Percentiles rank a stretch among this genome's conserved stretches.
Conservation (phyloP, 2,329 filamentous ascomycete genomes). For the Fusarium nematophilum region DNA sequence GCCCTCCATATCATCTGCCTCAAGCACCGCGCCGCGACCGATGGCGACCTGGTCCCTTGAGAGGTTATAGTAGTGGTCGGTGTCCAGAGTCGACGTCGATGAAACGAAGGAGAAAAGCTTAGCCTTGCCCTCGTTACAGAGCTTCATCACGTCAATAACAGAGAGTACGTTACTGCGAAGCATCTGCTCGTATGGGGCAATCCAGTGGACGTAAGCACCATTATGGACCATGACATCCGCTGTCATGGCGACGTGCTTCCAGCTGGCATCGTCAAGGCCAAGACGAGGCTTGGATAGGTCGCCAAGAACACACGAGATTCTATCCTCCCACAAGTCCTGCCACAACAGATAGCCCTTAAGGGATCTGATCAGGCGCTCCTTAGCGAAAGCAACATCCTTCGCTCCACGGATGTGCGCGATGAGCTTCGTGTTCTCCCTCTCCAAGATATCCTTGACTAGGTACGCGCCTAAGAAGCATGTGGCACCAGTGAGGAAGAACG, state of each 20-base stretch:
- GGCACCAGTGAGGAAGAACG: too few species aligned
- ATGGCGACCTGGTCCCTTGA: conserved; percentile 59
- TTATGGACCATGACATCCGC: conserved; percentile 83
- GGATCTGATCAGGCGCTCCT: conserved; percentile 73
- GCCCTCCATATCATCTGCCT: conserved; percentile 81
- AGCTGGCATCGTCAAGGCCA: conserved; percentile 71
- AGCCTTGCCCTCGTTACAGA: conserved; percentile 77
- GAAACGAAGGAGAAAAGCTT: conserved; percentile 84
- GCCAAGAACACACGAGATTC: conserved; percentile 75
- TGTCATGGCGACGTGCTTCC: conserved; percentile 71
- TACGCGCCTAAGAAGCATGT: conserved; percentile 81
- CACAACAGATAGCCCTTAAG: conserved; percentile 82
- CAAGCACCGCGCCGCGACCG: conserved; percentile 75
- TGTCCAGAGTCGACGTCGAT: conserved; percentile 84
- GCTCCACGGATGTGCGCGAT: conserved; percentile 81
- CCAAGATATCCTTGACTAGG: conserved; percentile 78
- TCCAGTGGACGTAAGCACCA: conserved; percentile 82
- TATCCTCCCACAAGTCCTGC: conserved; percentile 61
- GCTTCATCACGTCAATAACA: conserved; percentile 75
- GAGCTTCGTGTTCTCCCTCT: conserved; percentile 60
- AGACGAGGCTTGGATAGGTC: conserved; percentile 80
- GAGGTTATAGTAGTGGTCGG: conserved; percentile 78
- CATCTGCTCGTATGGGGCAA: conserved; percentile 78
- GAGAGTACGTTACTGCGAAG: conserved; percentile 78
- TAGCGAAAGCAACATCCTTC: conserved; percentile 67